Percentiles rank a stretch among this genome's conserved stretches.
Evolutionary conservation across 441 rosid genomes (phyloP).

Genomic region (Populus hybrid): DNA sequence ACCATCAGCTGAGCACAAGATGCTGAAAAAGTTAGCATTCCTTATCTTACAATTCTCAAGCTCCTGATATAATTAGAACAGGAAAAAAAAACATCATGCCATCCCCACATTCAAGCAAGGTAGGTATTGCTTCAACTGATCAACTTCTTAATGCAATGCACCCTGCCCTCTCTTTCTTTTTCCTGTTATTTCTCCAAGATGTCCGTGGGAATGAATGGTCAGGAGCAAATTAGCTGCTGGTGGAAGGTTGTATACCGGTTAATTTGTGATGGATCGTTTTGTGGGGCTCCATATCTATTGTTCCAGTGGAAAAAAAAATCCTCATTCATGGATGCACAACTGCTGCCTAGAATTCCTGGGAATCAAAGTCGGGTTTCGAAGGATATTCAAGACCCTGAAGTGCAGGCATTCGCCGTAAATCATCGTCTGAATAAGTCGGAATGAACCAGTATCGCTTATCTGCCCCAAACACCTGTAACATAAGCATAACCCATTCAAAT

Average conservation of each 20-base stretch:
- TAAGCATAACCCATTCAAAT: not conserved
- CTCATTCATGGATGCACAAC: not conserved
- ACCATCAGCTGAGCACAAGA: slow-evolving; percentile 8
- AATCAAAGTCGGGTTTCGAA: slow-evolving; percentile 65
- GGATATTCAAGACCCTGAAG: slow-evolving; percentile 87
- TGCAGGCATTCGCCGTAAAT: slow-evolving; percentile 61
- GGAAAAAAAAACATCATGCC: slow-evolving; percentile 5
- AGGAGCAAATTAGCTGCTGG: slow-evolving; percentile 15
- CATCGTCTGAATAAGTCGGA: slow-evolving; percentile 79
- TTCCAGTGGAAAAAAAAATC: slow-evolving; percentile 19
- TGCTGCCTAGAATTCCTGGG: slow-evolving; percentile 50
- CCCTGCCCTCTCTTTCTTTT: not conserved
- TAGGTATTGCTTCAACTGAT: not conserved
- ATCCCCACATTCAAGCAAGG: slow-evolving; percentile 12
- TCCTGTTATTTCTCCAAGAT: slow-evolving; percentile 17
- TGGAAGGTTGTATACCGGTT: slow-evolving; percentile 13
- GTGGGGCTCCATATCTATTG: slow-evolving; percentile 20
- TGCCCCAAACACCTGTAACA: slow-evolving; percentile 63
- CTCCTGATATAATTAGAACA: slow-evolving; percentile 12
- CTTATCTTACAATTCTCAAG: slow-evolving; percentile 8
- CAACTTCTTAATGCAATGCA: slow-evolving; percentile 2
- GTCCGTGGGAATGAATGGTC: slow-evolving; percentile 19
- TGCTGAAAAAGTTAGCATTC: slow-evolving; percentile 8
- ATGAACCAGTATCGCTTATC: slow-evolving; percentile 68
- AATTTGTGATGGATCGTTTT: slow-evolving; percentile 9